phyloP scores from a whole-genome alignment of 176 grass and related monocot genomes.

The Oryza meyeriana region DNA sequence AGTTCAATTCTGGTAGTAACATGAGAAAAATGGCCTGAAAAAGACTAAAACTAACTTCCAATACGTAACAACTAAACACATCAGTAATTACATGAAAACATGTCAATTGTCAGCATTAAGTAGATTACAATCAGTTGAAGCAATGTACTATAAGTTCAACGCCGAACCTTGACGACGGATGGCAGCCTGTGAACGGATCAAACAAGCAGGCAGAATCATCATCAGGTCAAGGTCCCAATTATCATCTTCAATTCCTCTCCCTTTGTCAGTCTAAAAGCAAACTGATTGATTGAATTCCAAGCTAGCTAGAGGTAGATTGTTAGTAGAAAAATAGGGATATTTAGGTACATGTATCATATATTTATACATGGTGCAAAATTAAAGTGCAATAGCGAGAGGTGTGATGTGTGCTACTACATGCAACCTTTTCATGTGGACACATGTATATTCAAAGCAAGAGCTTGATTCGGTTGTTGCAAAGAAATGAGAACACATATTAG shows the following conservation, averaged over 20 bases:
- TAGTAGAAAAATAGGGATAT: neutral
- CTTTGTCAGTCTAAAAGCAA: neutral
- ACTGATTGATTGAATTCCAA: neutral
- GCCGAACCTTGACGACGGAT: conserved; percentile 32
- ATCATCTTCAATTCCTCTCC: neutral
- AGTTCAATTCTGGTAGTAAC: neutral
- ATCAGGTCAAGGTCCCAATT: conserved; percentile 37
- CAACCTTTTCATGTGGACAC: neutral
- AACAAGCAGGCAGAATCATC: neutral
- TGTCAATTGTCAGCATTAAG: neutral
- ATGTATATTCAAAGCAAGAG: conserved; percentile 18
- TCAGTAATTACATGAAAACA: neutral
- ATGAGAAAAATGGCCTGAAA: neutral
- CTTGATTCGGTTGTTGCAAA: conserved; percentile 15
- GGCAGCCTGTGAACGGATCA: neutral
- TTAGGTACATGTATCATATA: neutral
- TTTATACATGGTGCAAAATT: neutral
- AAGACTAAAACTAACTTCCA: neutral
- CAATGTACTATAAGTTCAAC: conserved; percentile 21
- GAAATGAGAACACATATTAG: conserved; percentile 17
- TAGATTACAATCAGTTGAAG: conserved; percentile 21
- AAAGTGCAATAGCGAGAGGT: conserved; percentile 11
- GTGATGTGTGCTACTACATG: neutral
- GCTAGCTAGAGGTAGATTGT: neutral
- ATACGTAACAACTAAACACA: neutral